phyloP scores from a whole-genome alignment of 306 rosid species.

The Arachis hypogaea region DNA sequence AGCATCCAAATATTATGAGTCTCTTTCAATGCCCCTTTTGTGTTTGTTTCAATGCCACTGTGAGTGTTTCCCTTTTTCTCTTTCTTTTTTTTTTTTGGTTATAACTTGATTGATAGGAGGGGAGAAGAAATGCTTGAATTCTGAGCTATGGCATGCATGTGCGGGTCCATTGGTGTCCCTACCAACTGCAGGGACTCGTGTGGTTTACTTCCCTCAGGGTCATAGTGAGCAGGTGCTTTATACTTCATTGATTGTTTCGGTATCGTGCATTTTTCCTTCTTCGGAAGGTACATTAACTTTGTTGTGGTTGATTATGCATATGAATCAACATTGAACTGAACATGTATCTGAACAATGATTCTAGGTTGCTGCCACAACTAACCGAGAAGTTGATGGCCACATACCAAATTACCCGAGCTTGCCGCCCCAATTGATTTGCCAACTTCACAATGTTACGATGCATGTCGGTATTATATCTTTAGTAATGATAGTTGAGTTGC shows the following conservation, averaged over 20 bases:
- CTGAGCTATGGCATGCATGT: constrained; percentile 93
- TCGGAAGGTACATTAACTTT: neutral
- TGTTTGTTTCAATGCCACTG: constrained; percentile 23
- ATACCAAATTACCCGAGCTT: constrained; percentile 82
- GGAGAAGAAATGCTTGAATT: constrained; percentile 85
- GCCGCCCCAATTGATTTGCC: constrained; percentile 84
- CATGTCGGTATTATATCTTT: constrained; percentile 60
- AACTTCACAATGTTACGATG: constrained; percentile 85
- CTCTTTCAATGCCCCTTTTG: constrained; percentile 34
- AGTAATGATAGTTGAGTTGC: constrained; percentile 18
- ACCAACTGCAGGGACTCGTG: constrained; percentile 75
- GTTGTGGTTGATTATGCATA: neutral
- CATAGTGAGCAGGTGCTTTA: constrained; percentile 77
- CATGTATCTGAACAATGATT: constrained; percentile 17
- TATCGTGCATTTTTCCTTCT: constrained; percentile 13
- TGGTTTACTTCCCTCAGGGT: constrained; percentile 88
- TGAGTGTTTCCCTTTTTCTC: constrained; percentile 1
- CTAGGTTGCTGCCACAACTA: constrained; percentile 85
- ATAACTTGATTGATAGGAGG: constrained; percentile 51
- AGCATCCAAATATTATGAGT: constrained; percentile 30
- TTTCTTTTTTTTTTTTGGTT: neutral
- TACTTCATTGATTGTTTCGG: constrained; percentile 13
- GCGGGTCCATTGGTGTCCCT: constrained; percentile 89
- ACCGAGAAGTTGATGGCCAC: constrained; percentile 78
- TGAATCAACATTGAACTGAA: constrained; percentile 26